A percentile compares a stretch with the other conserved stretches of the same genome.
These are phyloP conservation scores for Thermochaetoides thermophila DNA, from an alignment of 495 filamentous ascomycete genomes.

Conservation along the genomic window DNA sequence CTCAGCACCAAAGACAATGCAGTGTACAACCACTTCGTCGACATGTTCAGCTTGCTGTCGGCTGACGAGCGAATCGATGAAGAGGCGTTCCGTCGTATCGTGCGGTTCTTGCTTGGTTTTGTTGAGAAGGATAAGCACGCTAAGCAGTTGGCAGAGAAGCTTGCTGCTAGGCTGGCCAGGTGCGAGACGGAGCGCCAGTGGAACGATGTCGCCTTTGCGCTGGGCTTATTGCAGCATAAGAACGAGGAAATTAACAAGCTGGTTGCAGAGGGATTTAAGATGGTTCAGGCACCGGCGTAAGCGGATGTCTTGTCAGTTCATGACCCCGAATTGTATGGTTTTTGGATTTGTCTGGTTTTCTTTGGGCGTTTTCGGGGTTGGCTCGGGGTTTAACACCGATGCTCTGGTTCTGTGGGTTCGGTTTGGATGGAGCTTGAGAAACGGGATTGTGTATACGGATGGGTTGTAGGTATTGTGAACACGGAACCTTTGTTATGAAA, in stretches of 20 bases:
- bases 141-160: conserved; percentile 84
- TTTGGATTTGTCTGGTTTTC: no score
- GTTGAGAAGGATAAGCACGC: conserved; percentile 99
- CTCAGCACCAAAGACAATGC: conserved; percentile 96
- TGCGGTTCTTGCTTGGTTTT: conserved; percentile 87
- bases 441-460: no score
- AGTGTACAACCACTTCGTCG: conserved; percentile 98
- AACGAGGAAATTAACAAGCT: conserved; percentile 91
- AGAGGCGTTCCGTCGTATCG: conserved; percentile 64
- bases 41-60: conserved; percentile 91
- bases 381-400: no score
- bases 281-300: conserved; percentile 38
- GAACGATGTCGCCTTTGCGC: conserved; percentile 88
- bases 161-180: conserved; percentile 70
- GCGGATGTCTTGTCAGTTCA: background rate
- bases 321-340: no score
- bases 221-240: conserved; percentile 85
- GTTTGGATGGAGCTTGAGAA: no score
- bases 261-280: conserved; percentile 68
- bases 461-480: no score
- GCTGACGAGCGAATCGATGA: conserved; percentile 72
- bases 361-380: no score
- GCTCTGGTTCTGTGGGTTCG: no score
- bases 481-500: no score
- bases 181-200: conserved; percentile 91